A percentile compares a stretch with the other conserved stretches of the same genome.
phyloP scores from a whole-genome alignment of 371 early-diverging fungal species.

The Mortierella sp. region DNA sequence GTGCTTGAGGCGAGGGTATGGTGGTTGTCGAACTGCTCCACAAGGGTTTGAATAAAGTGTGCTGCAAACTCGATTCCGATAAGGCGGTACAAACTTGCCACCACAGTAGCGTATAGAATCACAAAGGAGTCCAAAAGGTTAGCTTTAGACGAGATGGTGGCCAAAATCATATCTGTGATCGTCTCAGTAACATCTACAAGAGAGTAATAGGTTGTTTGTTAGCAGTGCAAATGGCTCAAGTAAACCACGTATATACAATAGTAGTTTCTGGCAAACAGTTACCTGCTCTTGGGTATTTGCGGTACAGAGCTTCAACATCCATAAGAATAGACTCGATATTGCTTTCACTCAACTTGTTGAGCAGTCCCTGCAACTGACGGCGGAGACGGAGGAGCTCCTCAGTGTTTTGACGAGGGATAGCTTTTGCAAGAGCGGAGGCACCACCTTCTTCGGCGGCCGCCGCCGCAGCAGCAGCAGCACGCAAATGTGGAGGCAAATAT shows the following conservation, averaged over 20 bases:
- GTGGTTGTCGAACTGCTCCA: constrained; percentile 81
- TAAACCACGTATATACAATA: background rate
- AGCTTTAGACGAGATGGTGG: constrained; percentile 81
- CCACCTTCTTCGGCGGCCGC: constrained; percentile 39
- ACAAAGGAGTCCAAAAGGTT: constrained; percentile 93
- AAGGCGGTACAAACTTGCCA: constrained; percentile 83
- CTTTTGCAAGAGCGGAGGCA: constrained; percentile 48
- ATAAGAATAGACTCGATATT: constrained; percentile 89
- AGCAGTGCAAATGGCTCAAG: background rate
- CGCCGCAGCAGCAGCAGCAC: constrained; percentile 65
- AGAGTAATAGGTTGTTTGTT: background rate
- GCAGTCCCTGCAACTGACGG: constrained; percentile 85
- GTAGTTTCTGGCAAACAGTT: constrained; percentile 10
- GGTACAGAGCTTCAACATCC: constrained; percentile 85
- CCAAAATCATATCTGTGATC: constrained; percentile 80
- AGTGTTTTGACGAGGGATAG: constrained; percentile 59
- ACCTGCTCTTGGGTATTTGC: constrained; percentile 86
- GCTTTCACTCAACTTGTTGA: constrained; percentile 91
- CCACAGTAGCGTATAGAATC: constrained; percentile 87
- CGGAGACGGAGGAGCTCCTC: constrained; percentile 79
- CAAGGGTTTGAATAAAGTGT: constrained; percentile 85
- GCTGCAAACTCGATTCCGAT: constrained; percentile 93
- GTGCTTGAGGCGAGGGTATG: constrained; percentile 57
- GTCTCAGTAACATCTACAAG: constrained; percentile 85
- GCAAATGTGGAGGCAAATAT: constrained; percentile 94